A percentile compares a stretch with the other conserved stretches of the same genome.
Evolutionary conservation across 805 yeast species (phyloP).

Genomic region (Cyberlindnera americana): DNA sequence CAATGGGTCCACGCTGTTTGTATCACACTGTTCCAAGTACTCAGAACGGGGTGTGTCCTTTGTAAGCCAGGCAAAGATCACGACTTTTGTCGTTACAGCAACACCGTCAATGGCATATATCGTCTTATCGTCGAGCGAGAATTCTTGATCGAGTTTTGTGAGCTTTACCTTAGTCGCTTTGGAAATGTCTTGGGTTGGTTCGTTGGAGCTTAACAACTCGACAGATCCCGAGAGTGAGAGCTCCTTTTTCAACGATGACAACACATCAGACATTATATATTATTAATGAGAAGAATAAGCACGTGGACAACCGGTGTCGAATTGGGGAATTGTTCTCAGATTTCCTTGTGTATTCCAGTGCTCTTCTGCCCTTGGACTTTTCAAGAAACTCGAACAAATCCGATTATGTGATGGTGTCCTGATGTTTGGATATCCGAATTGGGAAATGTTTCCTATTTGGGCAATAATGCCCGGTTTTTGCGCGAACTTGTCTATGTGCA

Average conservation of each 20-base stretch:
- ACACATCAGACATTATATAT: conserved; percentile 14
- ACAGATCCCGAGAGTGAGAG: conserved; percentile 25
- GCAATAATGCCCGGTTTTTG: no score
- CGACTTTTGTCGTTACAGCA: conserved; percentile 51
- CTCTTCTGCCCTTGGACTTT: no score
- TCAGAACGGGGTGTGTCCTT: conserved; percentile 75
- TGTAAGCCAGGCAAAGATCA: conserved; percentile 75
- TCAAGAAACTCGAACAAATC: no score
- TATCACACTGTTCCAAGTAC: conserved; percentile 70
- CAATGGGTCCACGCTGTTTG: conserved; percentile 60
- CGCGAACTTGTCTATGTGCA: no score
- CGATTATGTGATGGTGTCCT: no score
- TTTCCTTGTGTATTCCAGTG: no score
- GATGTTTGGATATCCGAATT: no score
- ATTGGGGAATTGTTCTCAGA: no score
- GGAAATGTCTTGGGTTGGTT: conserved; percentile 34
- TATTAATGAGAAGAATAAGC: not conserved
- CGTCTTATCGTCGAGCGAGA: conserved; percentile 46
- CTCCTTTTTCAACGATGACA: conserved; percentile 27
- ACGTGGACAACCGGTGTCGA: no score
- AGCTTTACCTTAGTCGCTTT: conserved; percentile 30
- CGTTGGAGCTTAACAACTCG: conserved; percentile 24
- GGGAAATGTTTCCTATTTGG: no score
- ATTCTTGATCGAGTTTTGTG: conserved; percentile 24
- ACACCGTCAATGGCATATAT: conserved; percentile 50